These are phyloP conservation scores for Colletotrichum karsti DNA, from an alignment of 2,329 filamentous ascomycete genomes.

Conservation along the genomic window DNA sequence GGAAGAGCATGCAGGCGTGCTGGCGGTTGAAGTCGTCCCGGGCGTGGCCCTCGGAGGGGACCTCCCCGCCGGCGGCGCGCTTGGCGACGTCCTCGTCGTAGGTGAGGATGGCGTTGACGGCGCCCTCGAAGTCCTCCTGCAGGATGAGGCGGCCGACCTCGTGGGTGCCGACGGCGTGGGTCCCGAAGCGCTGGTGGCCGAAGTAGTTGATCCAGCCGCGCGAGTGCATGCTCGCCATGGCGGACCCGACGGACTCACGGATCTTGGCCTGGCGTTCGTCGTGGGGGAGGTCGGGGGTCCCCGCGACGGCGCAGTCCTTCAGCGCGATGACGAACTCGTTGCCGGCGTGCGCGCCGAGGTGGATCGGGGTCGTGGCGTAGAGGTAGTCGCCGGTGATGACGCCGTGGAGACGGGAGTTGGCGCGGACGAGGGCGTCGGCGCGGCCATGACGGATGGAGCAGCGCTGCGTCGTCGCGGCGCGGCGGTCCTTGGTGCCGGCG, in stretches of 20 bases:
- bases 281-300: slow-evolving; percentile 5
- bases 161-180: slow-evolving; percentile 86
- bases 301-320: slow-evolving; percentile 77
- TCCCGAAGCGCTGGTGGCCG: slow-evolving; percentile 95
- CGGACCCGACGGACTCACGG: slow-evolving; percentile 53
- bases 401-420: slow-evolving; percentile 72
- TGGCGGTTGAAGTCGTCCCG: slow-evolving; percentile 84
- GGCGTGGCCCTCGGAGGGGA: slow-evolving; percentile 60
- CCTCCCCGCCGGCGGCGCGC: slow-evolving; percentile 43
- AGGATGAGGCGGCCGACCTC: slow-evolving; percentile 86
- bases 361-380: slow-evolving; percentile 75
- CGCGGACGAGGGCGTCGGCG: slow-evolving; percentile 66
- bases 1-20: slow-evolving; percentile 79
- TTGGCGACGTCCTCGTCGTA: slow-evolving; percentile 72
- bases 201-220: slow-evolving; percentile 98
- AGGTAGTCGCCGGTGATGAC: slow-evolving; percentile 82
- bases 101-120: slow-evolving; percentile 78
- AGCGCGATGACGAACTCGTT: slow-evolving; percentile 95
- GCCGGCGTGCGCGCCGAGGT: slow-evolving; percentile 84
- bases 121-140: slow-evolving; percentile 80
- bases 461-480: slow-evolving; percentile 85
- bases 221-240: slow-evolving; percentile 73
- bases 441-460: slow-evolving; percentile 69
- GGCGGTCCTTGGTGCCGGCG: slow-evolving; percentile 90
- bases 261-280: slow-evolving; percentile 35